phyloP scores from a whole-genome alignment of 352 stramenopile species.

The Lagenidium giganteum region DNA sequence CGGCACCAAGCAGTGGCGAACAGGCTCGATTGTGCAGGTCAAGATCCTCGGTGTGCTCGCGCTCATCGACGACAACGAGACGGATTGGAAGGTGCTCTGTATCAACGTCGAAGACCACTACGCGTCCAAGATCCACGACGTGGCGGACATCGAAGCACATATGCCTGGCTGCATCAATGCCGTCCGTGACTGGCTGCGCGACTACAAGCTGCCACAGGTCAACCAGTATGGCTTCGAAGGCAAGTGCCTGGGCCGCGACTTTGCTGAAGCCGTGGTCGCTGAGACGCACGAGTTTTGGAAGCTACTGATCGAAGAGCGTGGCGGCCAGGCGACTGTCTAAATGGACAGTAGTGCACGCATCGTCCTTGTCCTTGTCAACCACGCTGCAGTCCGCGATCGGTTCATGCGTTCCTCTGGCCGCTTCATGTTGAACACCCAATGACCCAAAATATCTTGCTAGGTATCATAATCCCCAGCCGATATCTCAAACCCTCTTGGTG shows the following conservation, averaged over 20 bases:
- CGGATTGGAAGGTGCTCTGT: conserved; percentile 99
- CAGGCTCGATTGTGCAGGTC: conserved; percentile 93
- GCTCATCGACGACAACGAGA: conserved; percentile 99
- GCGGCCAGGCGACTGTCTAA: conserved; percentile 78
- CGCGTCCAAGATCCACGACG: conserved; percentile 96
- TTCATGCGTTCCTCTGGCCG: neutral
- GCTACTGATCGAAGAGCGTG: conserved; percentile 82
- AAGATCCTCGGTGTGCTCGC: conserved; percentile 98
- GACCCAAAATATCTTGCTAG: conserved; percentile 8
- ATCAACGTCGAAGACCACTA: conserved; percentile 97
- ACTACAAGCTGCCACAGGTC: conserved; percentile 99
- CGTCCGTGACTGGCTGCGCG: conserved; percentile 98
- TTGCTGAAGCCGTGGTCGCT: conserved; percentile 80
- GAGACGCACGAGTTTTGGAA: conserved; percentile 90
- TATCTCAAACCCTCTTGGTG: too few species aligned
- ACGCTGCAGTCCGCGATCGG: too few species aligned
- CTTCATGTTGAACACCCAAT: neutral
- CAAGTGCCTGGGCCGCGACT: conserved; percentile 91
- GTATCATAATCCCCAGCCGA: too few species aligned
- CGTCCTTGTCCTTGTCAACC: too few species aligned
- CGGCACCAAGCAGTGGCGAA: conserved; percentile 89
- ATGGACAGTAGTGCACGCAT: neutral
- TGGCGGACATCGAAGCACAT: conserved; percentile 94
- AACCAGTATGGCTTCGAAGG: conserved; percentile 99
- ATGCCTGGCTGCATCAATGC: conserved; percentile 90